phyloP scores from a whole-genome alignment of 225 moss, liverwort and hornwort species.

The Takakia lepidozioides region DNA sequence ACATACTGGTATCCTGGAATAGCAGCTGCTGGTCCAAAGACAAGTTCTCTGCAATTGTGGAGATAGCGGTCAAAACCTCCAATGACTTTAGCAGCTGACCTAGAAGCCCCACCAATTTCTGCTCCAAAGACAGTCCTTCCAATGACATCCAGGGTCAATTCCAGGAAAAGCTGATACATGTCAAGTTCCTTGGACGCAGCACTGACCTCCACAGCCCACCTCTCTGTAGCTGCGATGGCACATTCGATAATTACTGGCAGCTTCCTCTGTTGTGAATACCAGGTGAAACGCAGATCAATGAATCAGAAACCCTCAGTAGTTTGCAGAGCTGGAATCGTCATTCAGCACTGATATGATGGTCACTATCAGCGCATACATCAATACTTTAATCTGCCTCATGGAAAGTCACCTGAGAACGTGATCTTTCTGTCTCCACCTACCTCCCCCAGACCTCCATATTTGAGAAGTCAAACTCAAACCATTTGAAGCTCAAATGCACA shows the following conservation, averaged over 20 bases:
- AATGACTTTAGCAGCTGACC: slow-evolving; percentile 21
- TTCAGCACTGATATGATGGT: too few species aligned
- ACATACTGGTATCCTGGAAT: slow-evolving; percentile 63
- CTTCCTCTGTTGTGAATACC: slow-evolving; percentile 3
- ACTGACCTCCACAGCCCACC: slow-evolving; percentile 48
- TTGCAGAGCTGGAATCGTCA: too few species aligned
- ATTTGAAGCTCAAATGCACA: too few species aligned
- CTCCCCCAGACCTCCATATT: too few species aligned
- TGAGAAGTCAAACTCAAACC: too few species aligned
- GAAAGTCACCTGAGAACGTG: too few species aligned
- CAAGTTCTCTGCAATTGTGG: slow-evolving; percentile 54
- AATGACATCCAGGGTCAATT: slow-evolving; percentile 69
- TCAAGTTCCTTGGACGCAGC: slow-evolving; percentile 51
- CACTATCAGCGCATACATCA: too few species aligned
- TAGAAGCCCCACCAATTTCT: slow-evolving; percentile 22
- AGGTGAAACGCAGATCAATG: too few species aligned
- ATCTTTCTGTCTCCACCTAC: too few species aligned
- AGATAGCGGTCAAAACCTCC: slow-evolving; percentile 64
- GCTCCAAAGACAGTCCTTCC: slow-evolving; percentile 52
- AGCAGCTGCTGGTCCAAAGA: slow-evolving; percentile 72
- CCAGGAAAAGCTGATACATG: slow-evolving; percentile 52
- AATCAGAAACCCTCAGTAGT: too few species aligned
- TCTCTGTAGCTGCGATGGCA: slow-evolving; percentile 42
- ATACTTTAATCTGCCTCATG: too few species aligned
- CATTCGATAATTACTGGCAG: slow-evolving; percentile 47